These are phyloP conservation scores for Magnusiomyces fungicola DNA, from an alignment of 1,139 yeast species.

Conservation along the genomic window DNA sequence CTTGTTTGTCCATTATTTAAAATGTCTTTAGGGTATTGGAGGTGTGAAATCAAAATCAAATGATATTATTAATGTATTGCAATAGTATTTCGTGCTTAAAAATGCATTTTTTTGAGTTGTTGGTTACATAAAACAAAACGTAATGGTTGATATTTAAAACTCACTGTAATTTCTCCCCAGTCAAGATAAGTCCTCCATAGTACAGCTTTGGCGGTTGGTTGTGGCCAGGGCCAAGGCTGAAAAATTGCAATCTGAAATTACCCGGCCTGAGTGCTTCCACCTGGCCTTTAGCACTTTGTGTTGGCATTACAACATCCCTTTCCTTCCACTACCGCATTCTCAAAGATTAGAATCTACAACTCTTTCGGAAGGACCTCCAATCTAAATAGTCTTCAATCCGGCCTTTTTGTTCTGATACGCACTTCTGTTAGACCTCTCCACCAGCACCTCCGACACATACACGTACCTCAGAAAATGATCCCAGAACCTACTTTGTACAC, in stretches of 20 bases:
- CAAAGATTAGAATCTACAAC: neutral
- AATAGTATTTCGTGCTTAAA: neutral
- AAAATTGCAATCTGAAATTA: neutral
- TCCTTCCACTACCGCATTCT: neutral
- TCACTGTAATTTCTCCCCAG: too few relatives aligned
- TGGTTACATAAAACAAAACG: neutral
- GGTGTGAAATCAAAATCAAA: neutral
- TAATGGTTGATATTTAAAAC: too few relatives aligned
- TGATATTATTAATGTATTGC: neutral
- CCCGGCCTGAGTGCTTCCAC: neutral
- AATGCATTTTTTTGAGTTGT: neutral
- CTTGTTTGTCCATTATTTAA: neutral
- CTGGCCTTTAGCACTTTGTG: neutral
- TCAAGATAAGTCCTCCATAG: neutral
- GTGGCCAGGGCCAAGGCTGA: too few relatives aligned
- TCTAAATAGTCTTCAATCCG: neutral
- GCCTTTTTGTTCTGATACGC: neutral
- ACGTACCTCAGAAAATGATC: slow-evolving; percentile 9
- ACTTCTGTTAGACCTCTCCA: neutral
- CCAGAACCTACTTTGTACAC: slow-evolving; percentile 46
- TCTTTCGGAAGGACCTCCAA: neutral
- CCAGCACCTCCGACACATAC: slow-evolving; percentile 10
- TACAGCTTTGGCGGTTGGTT: neutral
- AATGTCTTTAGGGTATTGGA: neutral
- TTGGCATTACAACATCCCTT: neutral